Evolutionary conservation across 2,329 filamentous ascomycete genomes (phyloP), one percentile per base, ranked within the genome.

Genomic region (Furcasterigmium furcatum): DNA sequence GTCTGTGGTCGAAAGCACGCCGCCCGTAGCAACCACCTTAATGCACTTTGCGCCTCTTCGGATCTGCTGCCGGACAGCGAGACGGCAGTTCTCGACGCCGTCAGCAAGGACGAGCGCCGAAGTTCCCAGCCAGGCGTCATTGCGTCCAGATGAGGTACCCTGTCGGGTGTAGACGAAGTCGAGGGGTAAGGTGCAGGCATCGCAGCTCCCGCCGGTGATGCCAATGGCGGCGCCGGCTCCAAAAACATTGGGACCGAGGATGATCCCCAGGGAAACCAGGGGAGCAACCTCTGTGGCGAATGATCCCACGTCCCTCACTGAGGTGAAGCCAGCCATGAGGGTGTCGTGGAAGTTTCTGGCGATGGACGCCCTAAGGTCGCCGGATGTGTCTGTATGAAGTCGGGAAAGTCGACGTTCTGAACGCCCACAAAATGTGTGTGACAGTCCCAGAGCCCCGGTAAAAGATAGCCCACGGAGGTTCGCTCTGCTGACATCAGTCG

Each of bases 361-460:
- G 9, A 59, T 65, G 20, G 71, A 58, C 6, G 70, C 70, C 4
- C 71, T 72, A 10, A 66, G 59, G 10, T 71, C 25, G 58, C 46
- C 18, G 53, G 43, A 42, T 55, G 47, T 21, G 56, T 51, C 21
- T 60, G 50, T 36, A 56, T 42, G 45, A 59, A 43, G 19, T 42
- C 41, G 21, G 40, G 41, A 5, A 45, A n/a, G 14, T 46, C 43
- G n/a, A 22, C 41, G 9, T 52, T 47, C 7, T 57, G 46, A 5
- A 58, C 46, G n/a, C 70, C 74, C 5, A 65, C 50, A 49, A 71
- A 74, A 53, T 79, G 76, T 1, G 68, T 64, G 54, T 78, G 75
- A 49, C 66, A 71, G 46, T 79, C 76, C 74, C 74, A 79, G 19
- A 80, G 64, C 3, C 76, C 75, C 0, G 75, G 74, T 60, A 79